Percentiles rank a stretch among this genome's conserved stretches.
Evolutionary conservation across 345 rosid species (phyloP).

Genomic region (Physaria fendleri): DNA sequence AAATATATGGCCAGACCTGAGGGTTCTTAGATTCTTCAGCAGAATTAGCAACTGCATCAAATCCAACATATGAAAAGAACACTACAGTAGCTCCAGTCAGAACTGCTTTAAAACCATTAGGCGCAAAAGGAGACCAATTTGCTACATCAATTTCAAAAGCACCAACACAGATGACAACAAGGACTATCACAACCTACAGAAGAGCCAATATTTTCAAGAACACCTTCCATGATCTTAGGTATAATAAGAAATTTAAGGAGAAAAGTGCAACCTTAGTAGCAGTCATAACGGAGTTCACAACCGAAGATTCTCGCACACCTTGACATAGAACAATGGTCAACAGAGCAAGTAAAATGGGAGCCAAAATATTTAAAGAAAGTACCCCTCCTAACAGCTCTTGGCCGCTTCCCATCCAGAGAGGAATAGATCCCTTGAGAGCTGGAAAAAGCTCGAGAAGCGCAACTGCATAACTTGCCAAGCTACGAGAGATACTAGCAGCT

Average conservation of each 20-base stretch:
- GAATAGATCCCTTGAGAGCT: slow-evolving; percentile 48
- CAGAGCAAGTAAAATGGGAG: slow-evolving; percentile 62
- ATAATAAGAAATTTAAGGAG: not conserved
- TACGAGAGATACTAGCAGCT: slow-evolving; percentile 93
- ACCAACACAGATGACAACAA: slow-evolving; percentile 67
- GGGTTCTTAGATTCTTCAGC: slow-evolving; percentile 93
- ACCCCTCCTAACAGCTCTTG: slow-evolving; percentile 74
- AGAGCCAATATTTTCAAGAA: not conserved
- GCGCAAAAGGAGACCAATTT: slow-evolving; percentile 95
- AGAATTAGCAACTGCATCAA: slow-evolving; percentile 96
- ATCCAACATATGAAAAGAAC: slow-evolving; percentile 96
- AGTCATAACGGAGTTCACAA: slow-evolving; percentile 74
- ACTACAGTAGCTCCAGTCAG: slow-evolving; percentile 90
- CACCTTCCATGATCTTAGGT: not conserved
- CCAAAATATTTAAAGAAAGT: slow-evolving; percentile 73
- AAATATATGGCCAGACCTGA: slow-evolving; percentile 42
- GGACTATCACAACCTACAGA: slow-evolving; percentile 73
- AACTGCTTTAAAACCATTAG: slow-evolving; percentile 65
- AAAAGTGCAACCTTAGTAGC: slow-evolving; percentile 53
- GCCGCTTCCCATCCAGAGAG: slow-evolving; percentile 84
- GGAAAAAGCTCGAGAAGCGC: slow-evolving; percentile 71
- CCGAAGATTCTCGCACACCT: slow-evolving; percentile 84
- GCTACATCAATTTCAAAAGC: slow-evolving; percentile 79
- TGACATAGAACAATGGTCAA: slow-evolving; percentile 64
- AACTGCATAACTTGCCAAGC: slow-evolving; percentile 77